Evolutionary conservation across 1,284 basidiomycete genomes (phyloP), one percentile per base, ranked within the genome.

Genomic region (Cutaneotrichosporon arboriforme): DNA sequence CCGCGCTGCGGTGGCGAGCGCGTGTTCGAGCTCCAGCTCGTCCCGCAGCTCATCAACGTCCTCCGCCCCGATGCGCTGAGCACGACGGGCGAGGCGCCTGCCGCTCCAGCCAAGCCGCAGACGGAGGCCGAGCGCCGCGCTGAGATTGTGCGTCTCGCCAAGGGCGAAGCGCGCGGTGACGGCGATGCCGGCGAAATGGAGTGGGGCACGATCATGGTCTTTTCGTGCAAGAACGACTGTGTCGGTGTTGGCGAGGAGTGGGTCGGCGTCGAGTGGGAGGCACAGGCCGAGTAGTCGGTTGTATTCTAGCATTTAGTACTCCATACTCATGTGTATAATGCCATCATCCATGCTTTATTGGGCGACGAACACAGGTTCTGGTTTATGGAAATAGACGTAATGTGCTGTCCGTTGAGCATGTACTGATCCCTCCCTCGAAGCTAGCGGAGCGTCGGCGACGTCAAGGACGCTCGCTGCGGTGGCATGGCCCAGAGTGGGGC

Each of bases 1-100:
- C 23, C 65, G 1, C 57, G 57, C 20, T 77, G 75, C 53, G 55
- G 52, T 14, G 62, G 61, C 3, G 51, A 64, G 47, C 57, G 75
- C 15, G 68, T 68, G 12, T 77, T 76, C 39, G 75, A 77, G 58
- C 56, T 75, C 22, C 75, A 77, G 60, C 68, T 76, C 43, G 70
- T 73, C 2, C 74, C 75, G 13, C 68, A 66, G 23, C 60, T 77
- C 46, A 75, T 76, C 55, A 64, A 66, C 23, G 46, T 67, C 10
- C 63, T 77, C 8, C 62, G 61, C 21, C 69, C 70, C 2, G 47
- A 64, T 4, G 55, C 56, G 1, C 51, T 75, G 8, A 59, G 62
- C n/a, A 44, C 62, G 5, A 53, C 48, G 14, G 57, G 54, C 33
- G 37, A 35, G n/a, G 26, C 41, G 8, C 34, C 18, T 21, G 37